Evolutionary conservation across 768 basidiomycete species (phyloP), one percentile per base, ranked within the genome.

Genomic region (Psilocybe cyanescens): DNA sequence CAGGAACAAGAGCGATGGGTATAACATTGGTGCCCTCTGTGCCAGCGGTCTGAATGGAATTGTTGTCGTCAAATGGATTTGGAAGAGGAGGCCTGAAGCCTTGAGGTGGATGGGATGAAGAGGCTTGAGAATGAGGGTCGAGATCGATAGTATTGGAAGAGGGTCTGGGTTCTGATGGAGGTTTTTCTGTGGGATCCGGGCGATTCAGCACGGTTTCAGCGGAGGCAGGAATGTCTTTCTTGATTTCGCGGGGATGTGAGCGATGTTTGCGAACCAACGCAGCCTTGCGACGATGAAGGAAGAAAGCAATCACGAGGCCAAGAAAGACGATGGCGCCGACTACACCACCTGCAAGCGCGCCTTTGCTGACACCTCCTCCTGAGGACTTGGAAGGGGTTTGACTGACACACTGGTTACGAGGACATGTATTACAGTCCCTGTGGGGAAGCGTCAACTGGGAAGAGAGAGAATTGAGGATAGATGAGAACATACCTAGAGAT

Each of bases 21-120:
- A 94, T 94, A 65, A 93, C 92, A 66, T 94, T 94, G 24, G 92
- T 91, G 46, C 85, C 85, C 70, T 91, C 88, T 12, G 91, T 89
- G 47, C 85, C 82, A n/a, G 88, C 86, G 30, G 92, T 94, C 74
- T 91, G 90, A 61, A 94, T 94, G 41, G 92, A 94, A 51, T 89
- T 85, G 29, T 74, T 76, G 68, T 94, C 92, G 46, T 85, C 84
- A 74, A 94, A 94, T 24, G 92, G 92, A 77, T 94, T 92, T 54
- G 77, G 79, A 47, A 61, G 65, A 29, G 75, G 66, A 52, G 63
- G 52, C 41, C 81, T 85, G 49, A 76, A 79, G 3, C 63, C 60
- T 9, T 76, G 51, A 66, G 68, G 67, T 59, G 72, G 68, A 56
- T 71, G 74, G 24, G 72, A 71, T 6, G 76, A 68, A 51, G 75